phyloP scores from a whole-genome alignment of 2,329 filamentous ascomycete genomes.

The Rutstroemia sp. region DNA sequence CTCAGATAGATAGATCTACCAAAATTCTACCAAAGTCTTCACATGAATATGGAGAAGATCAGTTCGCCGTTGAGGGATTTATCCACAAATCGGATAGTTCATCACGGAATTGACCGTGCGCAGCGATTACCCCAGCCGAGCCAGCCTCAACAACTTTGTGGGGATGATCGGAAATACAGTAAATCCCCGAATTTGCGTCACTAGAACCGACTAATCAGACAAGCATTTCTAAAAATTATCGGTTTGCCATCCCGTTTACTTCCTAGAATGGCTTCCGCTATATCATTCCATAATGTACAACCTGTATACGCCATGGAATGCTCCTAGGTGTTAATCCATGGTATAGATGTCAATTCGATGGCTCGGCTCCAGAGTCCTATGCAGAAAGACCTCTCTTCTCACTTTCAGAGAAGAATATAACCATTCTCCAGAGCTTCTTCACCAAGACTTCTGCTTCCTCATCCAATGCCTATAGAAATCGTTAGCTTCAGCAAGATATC shows the following conservation, averaged over 20 bases:
- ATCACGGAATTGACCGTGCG: neutral
- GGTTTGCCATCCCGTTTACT: too few species aligned
- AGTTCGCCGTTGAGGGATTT: neutral
- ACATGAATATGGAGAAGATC: too few species aligned
- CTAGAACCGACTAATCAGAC: too few species aligned
- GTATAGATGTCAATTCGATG: neutral
- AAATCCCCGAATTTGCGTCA: too few species aligned
- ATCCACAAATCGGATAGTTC: neutral
- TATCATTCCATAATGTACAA: neutral
- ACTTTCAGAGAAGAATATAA: constrained; percentile 94
- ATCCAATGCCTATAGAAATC: constrained; percentile 63
- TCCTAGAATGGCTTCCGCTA: too few species aligned
- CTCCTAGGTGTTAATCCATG: neutral
- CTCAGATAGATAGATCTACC: too few species aligned
- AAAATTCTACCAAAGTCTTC: too few species aligned
- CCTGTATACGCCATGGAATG: neutral
- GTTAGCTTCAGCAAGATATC: constrained; percentile 28
- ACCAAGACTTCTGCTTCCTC: constrained; percentile 92
- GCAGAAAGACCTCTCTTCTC: constrained; percentile 81
- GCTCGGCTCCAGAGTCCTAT: constrained; percentile 30
- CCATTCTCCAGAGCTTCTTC: constrained; percentile 96
- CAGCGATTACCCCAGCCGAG: too few species aligned
- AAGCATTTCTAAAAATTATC: too few species aligned
- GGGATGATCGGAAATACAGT: too few species aligned
- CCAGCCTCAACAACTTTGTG: too few species aligned